These are phyloP conservation scores for Rhodofomes roseus DNA, from an alignment of 1,284 basidiomycete genomes.

Conservation along the genomic window DNA sequence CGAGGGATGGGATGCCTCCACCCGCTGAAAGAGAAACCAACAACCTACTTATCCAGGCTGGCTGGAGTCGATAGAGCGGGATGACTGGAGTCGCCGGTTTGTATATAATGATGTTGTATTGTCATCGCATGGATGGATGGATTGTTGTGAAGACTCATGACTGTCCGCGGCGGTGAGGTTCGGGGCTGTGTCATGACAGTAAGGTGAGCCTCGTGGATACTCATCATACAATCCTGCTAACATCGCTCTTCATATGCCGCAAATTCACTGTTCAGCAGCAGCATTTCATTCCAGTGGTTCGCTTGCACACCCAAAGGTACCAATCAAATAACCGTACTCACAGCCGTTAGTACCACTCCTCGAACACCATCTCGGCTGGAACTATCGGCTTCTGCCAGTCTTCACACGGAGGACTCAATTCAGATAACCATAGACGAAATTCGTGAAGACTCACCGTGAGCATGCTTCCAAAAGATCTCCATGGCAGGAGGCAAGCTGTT, in stretches of 20 bases:
- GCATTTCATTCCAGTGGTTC: too few species aligned
- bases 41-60: conserved; percentile 26
- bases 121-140: neutral
- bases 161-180: too few species aligned
- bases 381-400: neutral
- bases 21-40: conserved; percentile 23
- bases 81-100: neutral
- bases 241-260: too few species aligned
- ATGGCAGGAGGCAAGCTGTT: neutral
- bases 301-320: too few species aligned
- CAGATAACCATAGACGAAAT: too few species aligned
- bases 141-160: too few species aligned
- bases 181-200: neutral
- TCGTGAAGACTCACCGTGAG: neutral
- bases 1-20: conserved; percentile 14
- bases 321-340: too few species aligned
- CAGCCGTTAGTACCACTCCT: neutral
- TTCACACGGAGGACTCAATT: neutral
- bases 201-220: too few species aligned
- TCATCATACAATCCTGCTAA: too few species aligned
- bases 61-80: conserved; percentile 24
- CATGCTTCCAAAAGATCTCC: neutral
- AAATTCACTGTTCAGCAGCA: too few species aligned
- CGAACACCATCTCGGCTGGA: neutral
- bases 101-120: neutral